Evolutionary conservation across 495 filamentous ascomycete species (phyloP).

Genomic region (Chaetomium tenue): DNA sequence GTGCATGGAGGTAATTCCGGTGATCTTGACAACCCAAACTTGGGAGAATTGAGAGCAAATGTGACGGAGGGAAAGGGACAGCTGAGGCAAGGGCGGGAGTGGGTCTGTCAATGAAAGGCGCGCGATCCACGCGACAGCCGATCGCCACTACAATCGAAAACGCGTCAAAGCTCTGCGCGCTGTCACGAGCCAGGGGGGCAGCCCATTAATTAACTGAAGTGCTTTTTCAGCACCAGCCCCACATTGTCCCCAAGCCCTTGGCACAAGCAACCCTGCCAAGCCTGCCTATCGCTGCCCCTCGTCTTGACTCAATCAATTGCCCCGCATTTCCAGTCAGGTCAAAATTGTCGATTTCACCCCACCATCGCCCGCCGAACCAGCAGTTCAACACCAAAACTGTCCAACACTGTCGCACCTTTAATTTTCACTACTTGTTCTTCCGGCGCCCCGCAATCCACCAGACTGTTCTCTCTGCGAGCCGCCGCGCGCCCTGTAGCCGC

Average conservation of each 20-base stretch:
- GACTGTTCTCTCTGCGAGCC: conserved; percentile 49
- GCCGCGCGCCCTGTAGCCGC: conserved; percentile 39
- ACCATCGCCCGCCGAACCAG: background rate
- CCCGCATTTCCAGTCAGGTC: conserved; percentile 19
- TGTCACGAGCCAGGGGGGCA: conserved; percentile 28
- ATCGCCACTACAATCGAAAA: conserved; percentile 23
- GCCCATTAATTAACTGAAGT: background rate
- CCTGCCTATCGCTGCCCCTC: conserved; percentile 8
- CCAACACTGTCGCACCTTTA: background rate
- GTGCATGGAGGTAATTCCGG: background rate
- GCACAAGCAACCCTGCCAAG: background rate
- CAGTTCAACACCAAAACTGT: background rate
- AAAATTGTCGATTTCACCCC: conserved; percentile 15
- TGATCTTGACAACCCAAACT: too few relatives aligned
- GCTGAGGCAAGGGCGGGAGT: background rate
- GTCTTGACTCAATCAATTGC: conserved; percentile 21
- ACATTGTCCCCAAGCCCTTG: background rate
- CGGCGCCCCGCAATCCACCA: conserved; percentile 32
- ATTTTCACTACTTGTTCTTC: background rate
- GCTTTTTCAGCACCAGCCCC: background rate
- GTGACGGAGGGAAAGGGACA: background rate
- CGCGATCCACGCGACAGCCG: conserved; percentile 28
- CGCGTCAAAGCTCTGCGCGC: conserved; percentile 26
- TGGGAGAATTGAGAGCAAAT: background rate
- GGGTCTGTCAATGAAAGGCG: conserved; percentile 24